These are phyloP conservation scores for Agrostemma githago DNA, from an alignment of 148 eudicot genomes.

Conservation along the genomic window DNA sequence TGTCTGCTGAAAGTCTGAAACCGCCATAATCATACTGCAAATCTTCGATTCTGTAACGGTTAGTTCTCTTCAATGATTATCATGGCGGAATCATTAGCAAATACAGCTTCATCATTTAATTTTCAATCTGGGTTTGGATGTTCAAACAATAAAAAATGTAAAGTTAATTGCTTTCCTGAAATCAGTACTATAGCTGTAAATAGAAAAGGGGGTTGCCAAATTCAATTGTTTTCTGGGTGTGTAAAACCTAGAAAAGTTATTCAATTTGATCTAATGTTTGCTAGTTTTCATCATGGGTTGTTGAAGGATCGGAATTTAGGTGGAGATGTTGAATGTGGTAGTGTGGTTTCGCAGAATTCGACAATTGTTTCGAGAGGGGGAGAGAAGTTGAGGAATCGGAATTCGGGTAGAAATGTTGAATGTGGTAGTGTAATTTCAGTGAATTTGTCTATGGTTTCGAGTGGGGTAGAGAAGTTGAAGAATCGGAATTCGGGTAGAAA, in stretches of 20 bases:
- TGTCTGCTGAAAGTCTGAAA: too few relatives aligned
- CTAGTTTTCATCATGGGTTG: constrained; percentile 22
- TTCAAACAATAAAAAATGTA: neutral
- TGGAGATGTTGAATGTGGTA: too few relatives aligned
- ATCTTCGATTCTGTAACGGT: too few relatives aligned
- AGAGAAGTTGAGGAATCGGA: constrained; percentile 2
- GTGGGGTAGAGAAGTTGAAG: too few relatives aligned
- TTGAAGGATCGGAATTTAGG: neutral
- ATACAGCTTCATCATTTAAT: constrained; percentile 6
- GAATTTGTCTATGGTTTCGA: too few relatives aligned
- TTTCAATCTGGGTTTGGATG: constrained; percentile 24
- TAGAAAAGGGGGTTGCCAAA: constrained; percentile 5
- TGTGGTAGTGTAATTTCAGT: too few relatives aligned
- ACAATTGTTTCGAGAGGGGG: constrained; percentile 6
- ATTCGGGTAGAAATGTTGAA: too few relatives aligned
- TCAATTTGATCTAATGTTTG: constrained; percentile 17
- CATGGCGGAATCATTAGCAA: constrained; percentile 19
- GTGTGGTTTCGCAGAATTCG: neutral
- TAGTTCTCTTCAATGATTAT: too few relatives aligned
- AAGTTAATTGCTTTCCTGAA: neutral
- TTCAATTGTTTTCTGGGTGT: constrained; percentile 7
- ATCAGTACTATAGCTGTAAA: neutral
- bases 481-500: too few relatives aligned
- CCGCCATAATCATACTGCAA: too few relatives aligned
- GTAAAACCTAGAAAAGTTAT: constrained; percentile 3